A percentile compares a stretch with the other conserved stretches of the same genome.
Evolutionary conservation across 2,329 filamentous ascomycete genomes (phyloP).

Genomic region (Xylariaceae sp.): DNA sequence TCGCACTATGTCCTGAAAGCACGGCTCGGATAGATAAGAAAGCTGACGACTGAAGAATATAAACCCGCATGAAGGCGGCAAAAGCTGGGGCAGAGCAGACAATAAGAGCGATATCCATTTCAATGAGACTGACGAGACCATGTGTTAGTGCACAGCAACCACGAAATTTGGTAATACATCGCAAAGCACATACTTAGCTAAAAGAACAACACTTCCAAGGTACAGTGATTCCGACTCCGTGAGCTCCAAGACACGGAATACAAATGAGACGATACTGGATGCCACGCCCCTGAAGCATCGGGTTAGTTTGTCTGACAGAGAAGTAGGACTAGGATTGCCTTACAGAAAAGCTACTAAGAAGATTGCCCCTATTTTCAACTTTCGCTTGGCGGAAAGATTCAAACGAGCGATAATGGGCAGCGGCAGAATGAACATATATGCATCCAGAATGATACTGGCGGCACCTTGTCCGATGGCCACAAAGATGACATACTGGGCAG

Average conservation of each 20-base stretch:
- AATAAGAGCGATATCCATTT: conserved; percentile 12
- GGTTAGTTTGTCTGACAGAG: neutral
- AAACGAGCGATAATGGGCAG: conserved; percentile 8
- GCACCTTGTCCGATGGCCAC: conserved; percentile 2
- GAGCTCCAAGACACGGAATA: conserved; percentile 4
- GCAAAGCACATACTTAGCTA: neutral
- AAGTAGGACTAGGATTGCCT: neutral
- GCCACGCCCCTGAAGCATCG: conserved; percentile 4
- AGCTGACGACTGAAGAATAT: conserved; percentile 3
- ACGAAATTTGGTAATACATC: too few species aligned
- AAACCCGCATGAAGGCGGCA: conserved; percentile 7
- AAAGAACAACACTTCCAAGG: conserved; percentile 1
- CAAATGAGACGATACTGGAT: conserved; percentile 6
- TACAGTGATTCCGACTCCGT: conserved; percentile 2
- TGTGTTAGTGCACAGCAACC: too few species aligned
- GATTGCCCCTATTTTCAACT: conserved; percentile 9
- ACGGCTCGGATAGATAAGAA: conserved; percentile 3
- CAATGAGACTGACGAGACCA: conserved; percentile 1
- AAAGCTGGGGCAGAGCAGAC: conserved; percentile 11
- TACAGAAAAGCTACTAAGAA: conserved; percentile 12
- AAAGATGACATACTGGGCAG: neutral
- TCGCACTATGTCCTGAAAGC: neutral
- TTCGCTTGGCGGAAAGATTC: conserved; percentile 7
- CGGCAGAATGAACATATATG: conserved; percentile 14
- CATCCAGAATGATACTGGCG: conserved; percentile 3